A percentile compares a stretch with the other conserved stretches of the same genome.
Conservation (phyloP, 805 yeast species). For the Starmerella sirachaensis region DNA sequence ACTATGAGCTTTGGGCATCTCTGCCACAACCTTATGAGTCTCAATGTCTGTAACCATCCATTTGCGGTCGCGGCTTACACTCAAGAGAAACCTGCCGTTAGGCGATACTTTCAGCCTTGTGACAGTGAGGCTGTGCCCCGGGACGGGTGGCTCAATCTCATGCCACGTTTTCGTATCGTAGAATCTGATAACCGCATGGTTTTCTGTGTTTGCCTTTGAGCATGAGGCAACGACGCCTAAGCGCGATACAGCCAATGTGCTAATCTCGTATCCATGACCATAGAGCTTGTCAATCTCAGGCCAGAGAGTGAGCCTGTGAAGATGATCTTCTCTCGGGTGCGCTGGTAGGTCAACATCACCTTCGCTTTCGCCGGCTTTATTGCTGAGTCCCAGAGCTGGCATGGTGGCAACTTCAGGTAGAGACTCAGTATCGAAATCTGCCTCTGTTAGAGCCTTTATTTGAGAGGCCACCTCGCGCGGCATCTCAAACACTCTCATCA, state of each 20-base stretch:
- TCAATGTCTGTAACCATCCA: conserved; percentile 55
- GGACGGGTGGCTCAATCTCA: conserved; percentile 40
- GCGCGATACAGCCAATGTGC: conserved; percentile 60
- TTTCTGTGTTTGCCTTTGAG: conserved; percentile 73
- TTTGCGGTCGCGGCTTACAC: conserved; percentile 84
- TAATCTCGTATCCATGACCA: conserved; percentile 95
- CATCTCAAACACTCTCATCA: conserved; percentile 75
- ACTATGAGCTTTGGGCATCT: conserved; percentile 65
- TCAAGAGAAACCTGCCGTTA: conserved; percentile 48
- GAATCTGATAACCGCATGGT: conserved; percentile 75
- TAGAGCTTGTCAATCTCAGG: conserved; percentile 91
- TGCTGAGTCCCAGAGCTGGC: conserved; percentile 88
- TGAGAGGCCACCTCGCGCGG: conserved; percentile 66
- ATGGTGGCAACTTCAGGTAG: conserved; percentile 78
- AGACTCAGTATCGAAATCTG: conserved; percentile 11
- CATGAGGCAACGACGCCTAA: conserved; percentile 66
- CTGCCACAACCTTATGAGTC: conserved; percentile 24
- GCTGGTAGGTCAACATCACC: conserved; percentile 29
- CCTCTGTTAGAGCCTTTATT: conserved; percentile 31
- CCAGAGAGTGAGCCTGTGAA: conserved; percentile 85
- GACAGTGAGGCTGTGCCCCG: conserved; percentile 62
- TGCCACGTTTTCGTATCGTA: conserved; percentile 50
- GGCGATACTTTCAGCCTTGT: conserved; percentile 71
- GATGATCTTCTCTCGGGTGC: conserved; percentile 82
- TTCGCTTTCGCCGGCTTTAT: conserved; percentile 52